A percentile compares a stretch with the other conserved stretches of the same genome.
Evolutionary conservation across 768 basidiomycete species (phyloP).

Genomic region (Phylloporus sp.): DNA sequence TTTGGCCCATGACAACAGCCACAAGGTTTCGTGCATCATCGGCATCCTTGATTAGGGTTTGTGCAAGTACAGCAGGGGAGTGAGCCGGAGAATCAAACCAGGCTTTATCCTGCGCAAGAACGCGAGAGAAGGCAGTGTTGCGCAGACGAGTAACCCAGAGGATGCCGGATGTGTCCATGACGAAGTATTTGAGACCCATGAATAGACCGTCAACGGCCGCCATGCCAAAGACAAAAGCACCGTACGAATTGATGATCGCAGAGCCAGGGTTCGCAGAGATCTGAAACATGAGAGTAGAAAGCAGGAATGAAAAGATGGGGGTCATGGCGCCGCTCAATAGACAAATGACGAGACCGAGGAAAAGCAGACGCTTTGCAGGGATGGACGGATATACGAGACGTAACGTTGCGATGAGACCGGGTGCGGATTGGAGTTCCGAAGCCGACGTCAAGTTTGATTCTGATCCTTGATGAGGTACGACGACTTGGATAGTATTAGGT

Average conservation of each 20-base stretch:
- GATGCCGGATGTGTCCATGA: slow-evolving; percentile 74
- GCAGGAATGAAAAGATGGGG: slow-evolving; percentile 87
- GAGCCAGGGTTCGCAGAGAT: slow-evolving; percentile 70
- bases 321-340: slow-evolving; percentile 79
- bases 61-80: slow-evolving; percentile 57
- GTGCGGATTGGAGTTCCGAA: slow-evolving; percentile 2
- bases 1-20: slow-evolving; percentile 66
- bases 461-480: slow-evolving; percentile 5
- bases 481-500: neutral
- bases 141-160: slow-evolving; percentile 73
- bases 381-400: slow-evolving; percentile 63
- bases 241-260: slow-evolving; percentile 62
- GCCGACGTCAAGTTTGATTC: slow-evolving; percentile 1
- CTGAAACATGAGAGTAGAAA: slow-evolving; percentile 75
- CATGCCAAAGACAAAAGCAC: slow-evolving; percentile 66
- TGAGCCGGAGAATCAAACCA: slow-evolving; percentile 80
- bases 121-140: slow-evolving; percentile 44
- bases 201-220: slow-evolving; percentile 75
- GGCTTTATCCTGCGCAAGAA: slow-evolving; percentile 77
- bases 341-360: slow-evolving; percentile 67
- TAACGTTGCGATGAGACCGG: slow-evolving; percentile 38
- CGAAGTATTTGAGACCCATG: slow-evolving; percentile 70
- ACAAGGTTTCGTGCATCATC: slow-evolving; percentile 84
- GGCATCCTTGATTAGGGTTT: slow-evolving; percentile 80
- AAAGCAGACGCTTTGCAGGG: slow-evolving; percentile 67